These are phyloP conservation scores for Diaporthe humulicola DNA, from an alignment of 2,329 filamentous ascomycete genomes.

Conservation along the genomic window DNA sequence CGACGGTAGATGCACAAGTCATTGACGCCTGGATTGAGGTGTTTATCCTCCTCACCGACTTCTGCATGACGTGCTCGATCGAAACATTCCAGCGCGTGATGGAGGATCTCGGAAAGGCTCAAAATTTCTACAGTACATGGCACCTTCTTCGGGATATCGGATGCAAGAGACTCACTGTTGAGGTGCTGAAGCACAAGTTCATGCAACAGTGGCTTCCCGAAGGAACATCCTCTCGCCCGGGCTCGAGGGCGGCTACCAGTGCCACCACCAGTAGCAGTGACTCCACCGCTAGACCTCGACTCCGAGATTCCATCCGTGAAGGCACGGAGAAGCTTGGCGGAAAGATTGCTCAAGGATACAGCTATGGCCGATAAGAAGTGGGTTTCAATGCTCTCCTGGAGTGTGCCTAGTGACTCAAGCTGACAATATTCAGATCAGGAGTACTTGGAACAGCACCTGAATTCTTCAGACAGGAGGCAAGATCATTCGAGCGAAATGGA, in stretches of 20 bases:
- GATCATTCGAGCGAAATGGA: background rate
- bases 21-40: constrained; percentile 6
- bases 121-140: background rate
- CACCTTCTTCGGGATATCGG: background rate
- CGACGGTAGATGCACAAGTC: background rate
- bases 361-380: background rate
- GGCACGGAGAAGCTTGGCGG: background rate
- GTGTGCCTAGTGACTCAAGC: background rate
- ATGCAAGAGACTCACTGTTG: background rate
- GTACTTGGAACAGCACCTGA: background rate
- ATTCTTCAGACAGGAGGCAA: background rate
- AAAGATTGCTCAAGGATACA: background rate
- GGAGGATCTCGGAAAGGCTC: background rate
- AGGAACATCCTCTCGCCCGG: too few species aligned
- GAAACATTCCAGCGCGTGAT: background rate
- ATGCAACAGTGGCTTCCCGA: background rate
- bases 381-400: background rate
- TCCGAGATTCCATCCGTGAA: background rate
- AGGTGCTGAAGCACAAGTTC: background rate
- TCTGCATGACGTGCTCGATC: background rate
- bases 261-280: background rate
- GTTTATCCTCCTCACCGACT: background rate
- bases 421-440: background rate
- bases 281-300: background rate
- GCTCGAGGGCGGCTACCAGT: background rate